phyloP scores from a whole-genome alignment of 768 basidiomycete genomes.

The Hericium erinaceus region DNA sequence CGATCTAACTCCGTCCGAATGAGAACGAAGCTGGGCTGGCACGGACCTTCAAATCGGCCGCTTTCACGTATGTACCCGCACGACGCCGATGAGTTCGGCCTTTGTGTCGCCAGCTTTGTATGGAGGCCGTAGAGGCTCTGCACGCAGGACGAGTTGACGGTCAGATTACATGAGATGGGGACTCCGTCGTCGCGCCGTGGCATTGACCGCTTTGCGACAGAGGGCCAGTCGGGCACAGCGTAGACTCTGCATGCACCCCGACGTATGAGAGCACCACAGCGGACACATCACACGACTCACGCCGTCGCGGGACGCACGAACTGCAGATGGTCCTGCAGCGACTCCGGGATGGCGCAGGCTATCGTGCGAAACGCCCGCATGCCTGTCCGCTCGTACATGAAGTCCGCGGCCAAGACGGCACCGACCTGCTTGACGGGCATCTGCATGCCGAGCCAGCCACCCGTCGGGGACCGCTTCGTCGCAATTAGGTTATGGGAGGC shows the following conservation, averaged over 20 bases:
- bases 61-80: constrained; percentile 13
- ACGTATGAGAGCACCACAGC: no score
- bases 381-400: constrained; percentile 6
- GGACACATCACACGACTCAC: not conserved
- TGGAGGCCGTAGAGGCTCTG: constrained; percentile 16
- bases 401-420: constrained; percentile 10
- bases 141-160: constrained; percentile 15
- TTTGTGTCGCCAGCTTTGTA: constrained; percentile 2
- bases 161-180: not conserved
- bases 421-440: constrained; percentile 11
- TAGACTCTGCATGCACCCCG: not conserved
- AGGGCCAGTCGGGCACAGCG: no score
- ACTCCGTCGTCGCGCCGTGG: not conserved
- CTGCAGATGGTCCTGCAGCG: constrained; percentile 8
- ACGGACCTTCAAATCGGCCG: constrained; percentile 7
- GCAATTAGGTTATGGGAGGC: constrained; percentile 7
- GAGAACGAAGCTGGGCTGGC: no score
- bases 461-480: constrained; percentile 6
- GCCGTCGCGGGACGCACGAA: constrained; percentile 11
- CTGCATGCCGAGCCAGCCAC: constrained; percentile 21
- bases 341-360: constrained; percentile 12
- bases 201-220: not conserved
- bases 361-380: constrained; percentile 9
- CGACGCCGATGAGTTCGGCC: constrained; percentile 11
- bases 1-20: no score